A percentile compares a stretch with the other conserved stretches of the same genome.
These are phyloP conservation scores for Russula olivacea DNA, from an alignment of 768 basidiomycete genomes.

Conservation along the genomic window DNA sequence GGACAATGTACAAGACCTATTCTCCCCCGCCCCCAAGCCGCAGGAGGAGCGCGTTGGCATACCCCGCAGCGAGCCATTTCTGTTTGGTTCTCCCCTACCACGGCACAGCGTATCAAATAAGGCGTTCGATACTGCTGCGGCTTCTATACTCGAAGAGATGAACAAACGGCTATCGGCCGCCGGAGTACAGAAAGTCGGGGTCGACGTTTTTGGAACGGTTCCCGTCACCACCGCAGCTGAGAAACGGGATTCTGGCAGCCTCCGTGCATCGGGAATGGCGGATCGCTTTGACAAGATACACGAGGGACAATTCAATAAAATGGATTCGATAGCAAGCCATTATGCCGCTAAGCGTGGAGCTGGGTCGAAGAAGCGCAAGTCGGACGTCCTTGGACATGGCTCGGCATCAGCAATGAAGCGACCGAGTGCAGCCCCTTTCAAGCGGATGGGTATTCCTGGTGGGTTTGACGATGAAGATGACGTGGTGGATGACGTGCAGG, in stretches of 20 bases:
- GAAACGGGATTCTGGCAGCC: constrained; percentile 5
- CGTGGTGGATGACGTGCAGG: constrained; percentile 34
- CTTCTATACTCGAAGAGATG: constrained; percentile 78
- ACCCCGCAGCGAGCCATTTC: constrained; percentile 46
- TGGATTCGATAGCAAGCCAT: constrained; percentile 65
- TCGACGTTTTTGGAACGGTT: constrained; percentile 40
- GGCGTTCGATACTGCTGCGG: constrained; percentile 62
- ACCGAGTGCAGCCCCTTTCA: constrained; percentile 35
- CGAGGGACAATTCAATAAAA: constrained; percentile 60
- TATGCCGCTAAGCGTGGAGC: constrained; percentile 41
- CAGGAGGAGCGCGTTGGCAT: constrained; percentile 21
- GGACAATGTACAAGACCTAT: constrained; percentile 34
- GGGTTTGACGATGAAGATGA: constrained; percentile 49
- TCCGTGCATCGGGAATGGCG: constrained; percentile 7
- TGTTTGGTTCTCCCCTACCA: constrained; percentile 73
- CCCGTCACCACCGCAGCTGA: neutral
- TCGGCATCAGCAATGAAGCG: constrained; percentile 29
- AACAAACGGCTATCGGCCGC: constrained; percentile 59
- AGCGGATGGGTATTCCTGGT: constrained; percentile 46
- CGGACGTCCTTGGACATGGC: constrained; percentile 45
- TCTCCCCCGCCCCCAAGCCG: constrained; percentile 36
- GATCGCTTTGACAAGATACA: constrained; percentile 54
- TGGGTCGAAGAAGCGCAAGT: constrained; percentile 40
- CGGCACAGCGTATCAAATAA: constrained; percentile 55
- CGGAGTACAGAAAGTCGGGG: constrained; percentile 46